Evolutionary conservation across 495 filamentous ascomycete species (phyloP).

Genomic region (Mytilinidion resinicola): DNA sequence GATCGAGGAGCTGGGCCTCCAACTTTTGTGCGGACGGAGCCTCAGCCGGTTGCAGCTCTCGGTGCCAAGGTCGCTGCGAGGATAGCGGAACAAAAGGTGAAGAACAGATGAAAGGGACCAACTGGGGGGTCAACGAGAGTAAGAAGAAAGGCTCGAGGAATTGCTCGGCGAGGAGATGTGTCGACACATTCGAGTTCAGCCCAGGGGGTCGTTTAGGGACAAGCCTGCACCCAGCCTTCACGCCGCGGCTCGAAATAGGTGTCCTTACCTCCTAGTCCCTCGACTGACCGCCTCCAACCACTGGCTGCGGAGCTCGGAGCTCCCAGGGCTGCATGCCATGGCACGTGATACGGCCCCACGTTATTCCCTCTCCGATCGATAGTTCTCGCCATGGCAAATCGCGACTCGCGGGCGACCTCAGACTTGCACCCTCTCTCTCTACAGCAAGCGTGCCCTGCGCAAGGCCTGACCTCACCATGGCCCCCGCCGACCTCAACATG

Average conservation of each 20-base stretch:
- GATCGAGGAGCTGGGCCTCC: not conserved
- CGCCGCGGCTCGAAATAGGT: not conserved
- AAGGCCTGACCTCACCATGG: slow-evolving; percentile 32
- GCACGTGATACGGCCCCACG: too few relatives aligned
- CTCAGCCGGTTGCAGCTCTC: not conserved
- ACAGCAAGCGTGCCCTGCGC: too few relatives aligned
- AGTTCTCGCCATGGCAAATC: too few relatives aligned
- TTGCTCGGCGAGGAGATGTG: slow-evolving; percentile 1
- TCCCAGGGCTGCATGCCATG: too few relatives aligned
- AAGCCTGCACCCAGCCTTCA: not conserved
- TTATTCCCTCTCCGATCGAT: too few relatives aligned
- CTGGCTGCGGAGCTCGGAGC: too few relatives aligned
- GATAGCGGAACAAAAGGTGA: not conserved
- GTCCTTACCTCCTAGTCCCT: too few relatives aligned
- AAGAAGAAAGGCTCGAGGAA: slow-evolving; percentile 6
- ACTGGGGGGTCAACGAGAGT: slow-evolving; percentile 17
- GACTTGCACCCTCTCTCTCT: too few relatives aligned
- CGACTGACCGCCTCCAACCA: too few relatives aligned
- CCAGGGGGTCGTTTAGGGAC: not conserved
- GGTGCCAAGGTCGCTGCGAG: slow-evolving; percentile 2
- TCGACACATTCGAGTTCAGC: slow-evolving; percentile 1
- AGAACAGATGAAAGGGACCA: not conserved
- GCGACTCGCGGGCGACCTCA: too few relatives aligned
- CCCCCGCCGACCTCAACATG: slow-evolving; percentile 50
- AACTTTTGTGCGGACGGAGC: not conserved